Base-by-base conservation (phyloP, 139 green algal genomes). In the Chlorella sp. region DNA sequence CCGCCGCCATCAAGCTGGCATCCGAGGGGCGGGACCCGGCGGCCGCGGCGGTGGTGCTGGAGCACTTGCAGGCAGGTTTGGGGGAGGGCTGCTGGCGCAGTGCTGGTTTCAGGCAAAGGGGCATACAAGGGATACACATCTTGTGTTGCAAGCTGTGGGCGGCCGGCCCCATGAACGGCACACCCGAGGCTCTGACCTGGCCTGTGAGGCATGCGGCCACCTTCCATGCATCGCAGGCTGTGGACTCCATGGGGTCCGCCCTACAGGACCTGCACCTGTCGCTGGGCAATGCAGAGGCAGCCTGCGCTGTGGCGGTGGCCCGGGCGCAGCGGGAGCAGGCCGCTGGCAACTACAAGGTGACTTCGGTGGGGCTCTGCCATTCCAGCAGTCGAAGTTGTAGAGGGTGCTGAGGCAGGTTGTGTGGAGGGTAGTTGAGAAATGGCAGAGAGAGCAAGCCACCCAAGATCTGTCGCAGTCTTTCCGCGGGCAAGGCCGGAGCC, bases 311-410 rank as follows among this genome's bases (percentile, higher is more conserved):
- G 82, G 90, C 68, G 48, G 75, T 90, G 54, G 80, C 87, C 1
- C 72, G 89, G 44, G 88, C 90, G n/a, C 65, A 75, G 44, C 77
- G 88, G 43, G 86, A 91, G 82, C 93, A 95, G 89, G 91, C 95
- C 32, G 88, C 91, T 80, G 94, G 94, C 82, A 96, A 97, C 88
- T 97, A 97, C 92, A 93, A 94, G 84, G 75, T 92, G 9, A 26
- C 56, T 26, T 51, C 36, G 68, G 36, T 30, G 19, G 36, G 36
- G 62, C 16, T 34, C 28, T 40, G 16, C 22, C 16, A 72, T 70
- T 5, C 62, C 17, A 30, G 30, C 30, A 26, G 58, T n/a, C n/a
- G n/a, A n/a, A n/a, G n/a, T n/a, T n/a, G n/a, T n/a, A n/a, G n/a
- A n/a, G n/a, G n/a, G n/a, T n/a, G n/a, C n/a, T n/a, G n/a, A n/a